A percentile compares a stretch with the other conserved stretches of the same genome.
Evolutionary conservation across 2,329 filamentous ascomycete species (phyloP).

Genomic region (Cyphellophora europaea): DNA sequence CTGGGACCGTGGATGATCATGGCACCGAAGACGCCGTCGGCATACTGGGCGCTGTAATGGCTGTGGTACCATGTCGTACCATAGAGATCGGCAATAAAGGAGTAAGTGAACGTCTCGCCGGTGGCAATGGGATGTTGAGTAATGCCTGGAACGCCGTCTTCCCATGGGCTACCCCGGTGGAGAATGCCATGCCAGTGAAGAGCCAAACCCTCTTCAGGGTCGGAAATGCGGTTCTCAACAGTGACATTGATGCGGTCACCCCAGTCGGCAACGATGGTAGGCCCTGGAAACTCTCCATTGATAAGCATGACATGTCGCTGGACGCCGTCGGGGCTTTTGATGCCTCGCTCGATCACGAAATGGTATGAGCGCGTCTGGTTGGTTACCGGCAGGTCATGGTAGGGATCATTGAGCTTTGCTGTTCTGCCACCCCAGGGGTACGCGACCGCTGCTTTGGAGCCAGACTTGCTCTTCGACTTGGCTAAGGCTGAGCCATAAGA

Average conservation of each 20-base stretch:
- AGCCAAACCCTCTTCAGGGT: constrained; percentile 24
- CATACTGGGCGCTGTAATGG: constrained; percentile 53
- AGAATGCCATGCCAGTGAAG: constrained; percentile 72
- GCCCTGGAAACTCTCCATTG: constrained; percentile 42
- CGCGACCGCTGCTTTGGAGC: neutral
- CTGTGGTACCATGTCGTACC: constrained; percentile 60
- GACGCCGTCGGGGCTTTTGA: constrained; percentile 41
- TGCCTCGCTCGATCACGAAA: constrained; percentile 20
- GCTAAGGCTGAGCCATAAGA: neutral
- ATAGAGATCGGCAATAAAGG: constrained; percentile 46
- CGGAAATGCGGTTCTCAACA: constrained; percentile 27
- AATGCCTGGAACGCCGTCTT: constrained; percentile 62
- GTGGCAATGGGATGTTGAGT: constrained; percentile 60
- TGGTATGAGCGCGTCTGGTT: constrained; percentile 23
- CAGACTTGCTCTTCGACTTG: too few species aligned
- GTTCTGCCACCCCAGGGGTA: constrained; percentile 6
- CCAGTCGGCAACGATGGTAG: constrained; percentile 38
- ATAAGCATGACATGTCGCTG: constrained; percentile 38
- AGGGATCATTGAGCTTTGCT: constrained; percentile 12
- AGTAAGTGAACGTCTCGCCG: constrained; percentile 54
- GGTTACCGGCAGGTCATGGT: constrained; percentile 9
- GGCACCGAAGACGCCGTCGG: constrained; percentile 58
- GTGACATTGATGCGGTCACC: constrained; percentile 36
- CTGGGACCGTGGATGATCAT: constrained; percentile 51
- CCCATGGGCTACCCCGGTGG: constrained; percentile 63